Base-by-base conservation (phyloP, 495 filamentous ascomycete genomes). In the Glarea lozoyensis region DNA sequence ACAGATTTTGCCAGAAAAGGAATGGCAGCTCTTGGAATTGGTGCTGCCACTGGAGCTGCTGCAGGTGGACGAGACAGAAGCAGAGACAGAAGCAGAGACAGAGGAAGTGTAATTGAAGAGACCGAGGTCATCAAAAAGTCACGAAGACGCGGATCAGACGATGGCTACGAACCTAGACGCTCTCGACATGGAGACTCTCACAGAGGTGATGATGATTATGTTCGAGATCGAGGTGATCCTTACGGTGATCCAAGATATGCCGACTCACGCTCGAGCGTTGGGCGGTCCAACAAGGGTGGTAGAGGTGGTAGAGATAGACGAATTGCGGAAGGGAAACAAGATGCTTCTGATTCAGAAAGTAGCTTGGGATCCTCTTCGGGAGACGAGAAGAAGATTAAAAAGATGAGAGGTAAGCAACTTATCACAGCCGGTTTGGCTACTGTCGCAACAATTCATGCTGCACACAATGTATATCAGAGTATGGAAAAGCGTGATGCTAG, bases 391-490 rank as follows among this genome's bases (percentile, higher is more conserved):
- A 66, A 73, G 47, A 69, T 72, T 18, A 88, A 79, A 65, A 86
- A 88, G 60, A 75, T 90, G 72, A 78, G 77, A 69, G 78, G 82
- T 62, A 90, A 93, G 62, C 82, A 88, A 71, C 60, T 89, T 56
- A 53, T 94, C 46, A 88, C 87, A 36, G 79, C 85, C 35, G 86
- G 88, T 31, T 62, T 95, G 50, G 88, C 88, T 23, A 81, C 81
- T 40, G 82, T 93, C 45, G 88, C 88, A 42, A 92, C 88, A 27
- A 87, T 94, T 48, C 88, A 93, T 63, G 86, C 87, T 35, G 86
- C 82, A 6, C 82, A 93, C 59, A 78, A 72, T 43, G 72, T 94
- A 42, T 85, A 89, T 63, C 70, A 74, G 49, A 82, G 75, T 54
- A 73, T 89, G 66, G 81, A 84, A 60, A 81, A 82, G 52, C 76